Conservation (phyloP, 202 grass and related monocot genomes). For the Zoysia matrella region DNA sequence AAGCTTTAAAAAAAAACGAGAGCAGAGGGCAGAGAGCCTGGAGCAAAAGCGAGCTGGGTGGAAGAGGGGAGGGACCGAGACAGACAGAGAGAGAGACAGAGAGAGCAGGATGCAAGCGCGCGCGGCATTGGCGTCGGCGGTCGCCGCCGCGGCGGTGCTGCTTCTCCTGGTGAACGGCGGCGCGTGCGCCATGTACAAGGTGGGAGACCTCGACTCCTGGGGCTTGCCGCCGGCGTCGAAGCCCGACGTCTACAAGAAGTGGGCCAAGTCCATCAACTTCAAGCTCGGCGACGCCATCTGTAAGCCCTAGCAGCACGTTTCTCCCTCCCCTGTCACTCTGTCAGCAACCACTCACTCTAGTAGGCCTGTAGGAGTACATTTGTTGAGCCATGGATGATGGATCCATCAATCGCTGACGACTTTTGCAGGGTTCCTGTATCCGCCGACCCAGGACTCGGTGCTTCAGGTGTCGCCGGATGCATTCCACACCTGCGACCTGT, state of each 20-base stretch:
- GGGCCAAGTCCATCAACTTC: constrained; percentile 58
- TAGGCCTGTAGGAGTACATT: too few relatives aligned
- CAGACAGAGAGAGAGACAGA: background rate
- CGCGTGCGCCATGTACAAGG: constrained; percentile 67
- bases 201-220: constrained; percentile 89
- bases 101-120: background rate
- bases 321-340: background rate
- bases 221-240: constrained; percentile 62
- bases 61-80: background rate
- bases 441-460: constrained; percentile 70
- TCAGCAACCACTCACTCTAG: too few relatives aligned
- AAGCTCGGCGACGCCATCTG: constrained; percentile 74
- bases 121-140: constrained; percentile 10
- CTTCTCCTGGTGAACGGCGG: constrained; percentile 29
- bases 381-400: too few relatives aligned
- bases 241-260: constrained; percentile 65
- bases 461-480: constrained; percentile 61
- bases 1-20: too few relatives aligned
- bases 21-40: too few relatives aligned
- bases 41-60: background rate
- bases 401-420: too few relatives aligned
- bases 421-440: constrained; percentile 79
- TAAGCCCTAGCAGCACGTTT: constrained; percentile 22
- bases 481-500: constrained; percentile 52
- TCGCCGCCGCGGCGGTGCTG: background rate